Base-by-base conservation (phyloP, 768 basidiomycete species). In the Leccinum boreale region DNA sequence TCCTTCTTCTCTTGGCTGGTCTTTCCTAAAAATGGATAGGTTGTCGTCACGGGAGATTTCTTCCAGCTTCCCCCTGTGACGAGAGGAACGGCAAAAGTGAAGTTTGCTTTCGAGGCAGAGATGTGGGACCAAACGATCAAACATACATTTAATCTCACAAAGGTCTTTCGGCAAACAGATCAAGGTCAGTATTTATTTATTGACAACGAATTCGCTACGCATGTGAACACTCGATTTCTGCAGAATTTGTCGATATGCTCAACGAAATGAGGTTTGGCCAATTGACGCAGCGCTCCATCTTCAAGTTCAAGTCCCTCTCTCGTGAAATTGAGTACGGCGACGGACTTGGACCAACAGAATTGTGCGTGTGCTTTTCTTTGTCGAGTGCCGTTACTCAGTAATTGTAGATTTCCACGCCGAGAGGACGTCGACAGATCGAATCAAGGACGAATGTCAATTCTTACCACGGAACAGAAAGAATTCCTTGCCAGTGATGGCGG, bases 261-360 rank as follows among this genome's bases (percentile, higher is more conserved):
- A 99, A 98, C 69, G 94, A 98, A 71, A 98, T 98, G 97, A 85
- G 97, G 15, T 96, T 93, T 64, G 97, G 97, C 3, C 75, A 64
- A 17, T 73, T 98, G 31, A 81, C 85, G 1, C 59, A 67, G 3
- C 74, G 76, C 21, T 94, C 94, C 0, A 86, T 94, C 58, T 56
- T 67, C 31, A 85, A 80, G 55, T 98, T 98, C 78, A 82, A 72
- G 62, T 75, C 74, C 1, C 77, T 98, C n/a, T 79, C 83, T 2
- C 78, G 94, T 33, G 71, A 78, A n/a, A 85, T 95, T 19, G 58
- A 75, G 3, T 94, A 92, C 63, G 80, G 82, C 9, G 94, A 97
- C 65, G 92, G 88, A 0, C 78, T 97, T 15, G 89, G 82, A 33
- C 85, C 96, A 2, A 98, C 97, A 2, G 97, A 98, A 73, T 75